phyloP scores from a whole-genome alignment of 2,329 filamentous ascomycete genomes.

The Trichophyton simii region DNA sequence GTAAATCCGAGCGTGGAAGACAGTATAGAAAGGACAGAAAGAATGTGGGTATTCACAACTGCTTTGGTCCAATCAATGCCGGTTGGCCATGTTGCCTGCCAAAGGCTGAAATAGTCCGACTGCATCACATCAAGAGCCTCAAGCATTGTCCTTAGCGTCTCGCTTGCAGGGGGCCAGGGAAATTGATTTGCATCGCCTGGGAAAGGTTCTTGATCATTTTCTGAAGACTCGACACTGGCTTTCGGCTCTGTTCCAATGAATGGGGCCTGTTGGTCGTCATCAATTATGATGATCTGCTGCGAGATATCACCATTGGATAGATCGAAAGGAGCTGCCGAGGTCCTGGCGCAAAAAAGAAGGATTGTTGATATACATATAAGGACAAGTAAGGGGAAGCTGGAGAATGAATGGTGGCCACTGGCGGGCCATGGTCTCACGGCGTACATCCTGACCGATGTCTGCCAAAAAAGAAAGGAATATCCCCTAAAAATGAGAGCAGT shows the following conservation, averaged over 20 bases:
- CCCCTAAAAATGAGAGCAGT: background rate
- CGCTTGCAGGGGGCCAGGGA: constrained; percentile 1
- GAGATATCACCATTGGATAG: background rate
- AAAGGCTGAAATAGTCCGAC: constrained; percentile 60
- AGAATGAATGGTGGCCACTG: background rate
- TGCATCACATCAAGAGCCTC: constrained; percentile 65
- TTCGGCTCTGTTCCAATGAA: background rate
- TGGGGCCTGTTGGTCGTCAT: background rate
- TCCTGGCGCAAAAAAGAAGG: background rate
- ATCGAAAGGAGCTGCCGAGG: background rate
- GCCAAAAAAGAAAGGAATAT: background rate
- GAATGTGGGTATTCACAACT: constrained; percentile 67
- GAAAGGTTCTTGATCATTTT: constrained; percentile 15
- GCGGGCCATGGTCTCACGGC: background rate
- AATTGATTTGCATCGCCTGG: constrained; percentile 8
- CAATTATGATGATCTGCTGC: background rate
- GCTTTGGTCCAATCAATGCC: constrained; percentile 92
- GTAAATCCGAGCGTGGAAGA: constrained; percentile 38
- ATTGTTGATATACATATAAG: background rate
- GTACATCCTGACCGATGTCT: background rate
- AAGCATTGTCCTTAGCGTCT: constrained; percentile 36
- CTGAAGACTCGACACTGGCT: constrained; percentile 4
- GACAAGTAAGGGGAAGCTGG: background rate
- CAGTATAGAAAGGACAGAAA: constrained; percentile 59
- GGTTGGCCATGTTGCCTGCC: constrained; percentile 69